Conservation (phyloP, 257 asterid genomes). For the Gentiana dahurica region DNA sequence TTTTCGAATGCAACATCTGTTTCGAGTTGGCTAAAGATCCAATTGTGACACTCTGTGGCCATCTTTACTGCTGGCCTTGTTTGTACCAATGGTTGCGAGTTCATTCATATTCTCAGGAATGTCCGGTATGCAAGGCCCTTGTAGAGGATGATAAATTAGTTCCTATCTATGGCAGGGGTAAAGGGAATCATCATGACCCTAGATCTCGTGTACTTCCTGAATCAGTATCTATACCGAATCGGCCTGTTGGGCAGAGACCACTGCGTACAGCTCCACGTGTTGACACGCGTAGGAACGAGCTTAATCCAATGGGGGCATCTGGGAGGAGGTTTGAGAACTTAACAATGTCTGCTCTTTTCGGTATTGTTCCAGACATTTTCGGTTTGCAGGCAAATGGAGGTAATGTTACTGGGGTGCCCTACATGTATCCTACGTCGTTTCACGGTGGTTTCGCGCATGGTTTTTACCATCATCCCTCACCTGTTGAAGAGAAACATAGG, state of each 20-base stretch:
- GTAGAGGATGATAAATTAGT: constrained; percentile 64
- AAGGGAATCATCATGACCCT: constrained; percentile 34
- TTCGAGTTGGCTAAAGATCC: constrained; percentile 84
- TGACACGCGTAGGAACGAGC: constrained; percentile 38
- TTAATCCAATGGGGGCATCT: constrained; percentile 41
- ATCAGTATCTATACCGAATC: constrained; percentile 37
- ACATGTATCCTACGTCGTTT: constrained; percentile 50
- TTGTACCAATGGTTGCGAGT: constrained; percentile 78
- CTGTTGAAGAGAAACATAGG: constrained; percentile 38
- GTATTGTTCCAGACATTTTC: constrained; percentile 48
- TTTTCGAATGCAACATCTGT: constrained; percentile 88
- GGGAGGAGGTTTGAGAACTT: constrained; percentile 44
- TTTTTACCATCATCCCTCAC: constrained; percentile 40
- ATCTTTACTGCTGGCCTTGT: constrained; percentile 96
- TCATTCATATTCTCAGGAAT: constrained; percentile 72
- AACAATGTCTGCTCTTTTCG: constrained; percentile 45
- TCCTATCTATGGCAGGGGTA: constrained; percentile 88
- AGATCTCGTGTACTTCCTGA: constrained; percentile 33
- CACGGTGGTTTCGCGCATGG: constrained; percentile 67
- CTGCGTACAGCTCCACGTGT: constrained; percentile 42
- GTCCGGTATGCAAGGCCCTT: constrained; percentile 84
- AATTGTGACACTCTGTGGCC: constrained; percentile 86
- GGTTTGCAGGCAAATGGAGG: constrained; percentile 61
- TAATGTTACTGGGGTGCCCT: constrained; percentile 59
- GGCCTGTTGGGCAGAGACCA: constrained; percentile 65